Percentiles rank a stretch among this genome's conserved stretches.
These are phyloP conservation scores for Sporothrix pallida DNA, from an alignment of 2,329 filamentous ascomycete species.

Conservation along the genomic window DNA sequence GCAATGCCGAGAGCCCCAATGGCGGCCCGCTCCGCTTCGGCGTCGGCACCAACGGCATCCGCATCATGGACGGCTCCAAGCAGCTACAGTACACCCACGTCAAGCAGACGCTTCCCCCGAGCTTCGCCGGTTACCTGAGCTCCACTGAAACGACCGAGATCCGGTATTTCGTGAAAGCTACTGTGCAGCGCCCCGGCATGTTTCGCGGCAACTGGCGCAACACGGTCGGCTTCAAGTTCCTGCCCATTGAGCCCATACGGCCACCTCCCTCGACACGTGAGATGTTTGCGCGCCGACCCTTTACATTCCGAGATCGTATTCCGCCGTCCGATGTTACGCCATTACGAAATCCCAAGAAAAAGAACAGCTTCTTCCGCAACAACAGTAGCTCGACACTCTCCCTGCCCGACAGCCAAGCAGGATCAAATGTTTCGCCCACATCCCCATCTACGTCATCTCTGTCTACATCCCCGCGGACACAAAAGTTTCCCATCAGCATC, in stretches of 20 bases:
- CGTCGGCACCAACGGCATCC: conserved; percentile 57
- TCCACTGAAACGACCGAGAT: conserved; percentile 89
- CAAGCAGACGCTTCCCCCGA: conserved; percentile 85
- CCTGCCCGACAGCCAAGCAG: conserved; percentile 24
- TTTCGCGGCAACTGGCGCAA: conserved; percentile 88
- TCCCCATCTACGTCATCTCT: neutral
- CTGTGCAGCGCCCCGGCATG: conserved; percentile 83
- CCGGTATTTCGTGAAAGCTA: conserved; percentile 94
- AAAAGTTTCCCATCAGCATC: conserved; percentile 34
- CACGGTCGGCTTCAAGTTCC: conserved; percentile 75
- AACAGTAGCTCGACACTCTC: conserved; percentile 54
- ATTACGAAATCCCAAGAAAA: conserved; percentile 52
- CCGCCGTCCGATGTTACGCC: conserved; percentile 39
- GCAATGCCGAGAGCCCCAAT: conserved; percentile 48
- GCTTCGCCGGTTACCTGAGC: conserved; percentile 84
- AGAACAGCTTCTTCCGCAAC: conserved; percentile 47
- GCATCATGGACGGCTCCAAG: conserved; percentile 67
- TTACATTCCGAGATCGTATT: conserved; percentile 58
- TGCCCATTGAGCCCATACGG: conserved; percentile 89
- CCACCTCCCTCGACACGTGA: conserved; percentile 72
- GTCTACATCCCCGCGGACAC: conserved; percentile 5
- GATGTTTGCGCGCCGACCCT: conserved; percentile 78
- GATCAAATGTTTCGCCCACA: neutral
- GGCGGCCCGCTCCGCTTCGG: conserved; percentile 55
- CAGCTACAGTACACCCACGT: conserved; percentile 72